Conservation (phyloP, 495 filamentous ascomycete genomes). For the Chaetomium cochliodes region DNA sequence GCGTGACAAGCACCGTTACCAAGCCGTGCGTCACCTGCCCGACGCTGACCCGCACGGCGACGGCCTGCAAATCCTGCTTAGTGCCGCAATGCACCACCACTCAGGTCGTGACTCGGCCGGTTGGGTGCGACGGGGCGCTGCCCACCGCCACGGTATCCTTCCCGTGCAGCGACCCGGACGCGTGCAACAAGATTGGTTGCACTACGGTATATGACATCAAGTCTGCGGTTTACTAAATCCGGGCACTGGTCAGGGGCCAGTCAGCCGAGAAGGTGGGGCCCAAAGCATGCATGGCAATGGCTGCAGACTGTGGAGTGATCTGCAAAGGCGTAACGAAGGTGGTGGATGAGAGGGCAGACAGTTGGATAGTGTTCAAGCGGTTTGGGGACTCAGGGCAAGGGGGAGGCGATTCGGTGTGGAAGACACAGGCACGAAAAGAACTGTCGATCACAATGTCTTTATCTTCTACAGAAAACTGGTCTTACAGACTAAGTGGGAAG, state of each 20-base stretch:
- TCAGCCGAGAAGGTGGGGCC: neutral
- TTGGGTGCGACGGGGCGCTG: conserved; percentile 28
- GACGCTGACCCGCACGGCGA: conserved; percentile 25
- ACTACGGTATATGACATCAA: conserved; percentile 33
- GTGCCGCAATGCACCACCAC: conserved; percentile 36
- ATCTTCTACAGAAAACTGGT: no score
- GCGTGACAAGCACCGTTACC: conserved; percentile 15
- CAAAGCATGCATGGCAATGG: neutral
- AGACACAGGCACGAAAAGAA: no score
- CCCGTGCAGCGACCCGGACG: conserved; percentile 25
- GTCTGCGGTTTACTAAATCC: conserved; percentile 29
- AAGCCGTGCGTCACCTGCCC: conserved; percentile 22
- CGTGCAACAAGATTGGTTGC: conserved; percentile 36
- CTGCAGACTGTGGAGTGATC: neutral
- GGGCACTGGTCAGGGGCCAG: neutral
- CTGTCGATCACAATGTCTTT: no score
- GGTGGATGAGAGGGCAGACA: neutral
- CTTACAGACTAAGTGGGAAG: no score
- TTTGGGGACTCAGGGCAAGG: neutral
- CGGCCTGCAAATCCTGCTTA: conserved; percentile 33
- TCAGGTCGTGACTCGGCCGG: conserved; percentile 25
- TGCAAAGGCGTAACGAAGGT: neutral
- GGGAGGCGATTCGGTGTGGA: no score
- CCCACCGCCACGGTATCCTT: conserved; percentile 31
- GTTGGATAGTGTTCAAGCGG: neutral